Conservation (phyloP, 768 basidiomycete species). For the Scleroderma citrinum region DNA sequence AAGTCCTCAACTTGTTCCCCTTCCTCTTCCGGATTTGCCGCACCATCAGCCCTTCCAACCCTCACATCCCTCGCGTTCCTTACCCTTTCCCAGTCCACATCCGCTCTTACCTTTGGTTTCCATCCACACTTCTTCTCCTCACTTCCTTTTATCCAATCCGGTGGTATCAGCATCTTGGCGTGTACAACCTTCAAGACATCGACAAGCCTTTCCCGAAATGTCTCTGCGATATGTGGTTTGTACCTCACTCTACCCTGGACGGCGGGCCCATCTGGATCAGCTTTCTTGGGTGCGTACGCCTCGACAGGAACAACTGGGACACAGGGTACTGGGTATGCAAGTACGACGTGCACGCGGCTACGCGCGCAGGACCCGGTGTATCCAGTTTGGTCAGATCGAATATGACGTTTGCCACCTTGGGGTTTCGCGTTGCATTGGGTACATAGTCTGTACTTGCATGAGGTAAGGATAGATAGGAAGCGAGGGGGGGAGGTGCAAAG, state of each 20-base stretch:
- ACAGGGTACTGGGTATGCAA: slow-evolving; percentile 49
- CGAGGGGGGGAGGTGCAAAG: slow-evolving; percentile 79
- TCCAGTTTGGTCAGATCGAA: slow-evolving; percentile 87
- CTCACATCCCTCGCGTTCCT: slow-evolving; percentile 37
- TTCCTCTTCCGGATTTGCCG: slow-evolving; percentile 30
- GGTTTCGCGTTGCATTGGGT: slow-evolving; percentile 30
- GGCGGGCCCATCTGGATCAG: slow-evolving; percentile 16
- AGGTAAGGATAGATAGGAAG: slow-evolving; percentile 44
- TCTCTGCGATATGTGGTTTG: slow-evolving; percentile 63
- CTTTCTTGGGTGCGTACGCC: slow-evolving; percentile 56
- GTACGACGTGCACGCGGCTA: slow-evolving; percentile 60
- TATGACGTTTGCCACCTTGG: slow-evolving; percentile 34
- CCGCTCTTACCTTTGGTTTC: slow-evolving; percentile 56
- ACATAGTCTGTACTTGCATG: slow-evolving; percentile 1
- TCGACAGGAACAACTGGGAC: slow-evolving; percentile 69
- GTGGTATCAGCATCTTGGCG: slow-evolving; percentile 59
- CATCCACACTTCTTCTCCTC: slow-evolving; percentile 51
- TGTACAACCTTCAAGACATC: slow-evolving; percentile 62
- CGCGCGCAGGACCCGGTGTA: slow-evolving; percentile 63
- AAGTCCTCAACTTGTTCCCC: neutral
- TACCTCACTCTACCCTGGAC: slow-evolving; percentile 44
- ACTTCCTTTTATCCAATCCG: slow-evolving; percentile 46
- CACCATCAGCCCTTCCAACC: slow-evolving; percentile 41
- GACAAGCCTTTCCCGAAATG: slow-evolving; percentile 61
- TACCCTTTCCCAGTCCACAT: slow-evolving; percentile 73